Evolutionary conservation across 1,284 basidiomycete species (phyloP), one percentile per base, ranked within the genome.

Genomic region (Cryptococcus sp.): DNA sequence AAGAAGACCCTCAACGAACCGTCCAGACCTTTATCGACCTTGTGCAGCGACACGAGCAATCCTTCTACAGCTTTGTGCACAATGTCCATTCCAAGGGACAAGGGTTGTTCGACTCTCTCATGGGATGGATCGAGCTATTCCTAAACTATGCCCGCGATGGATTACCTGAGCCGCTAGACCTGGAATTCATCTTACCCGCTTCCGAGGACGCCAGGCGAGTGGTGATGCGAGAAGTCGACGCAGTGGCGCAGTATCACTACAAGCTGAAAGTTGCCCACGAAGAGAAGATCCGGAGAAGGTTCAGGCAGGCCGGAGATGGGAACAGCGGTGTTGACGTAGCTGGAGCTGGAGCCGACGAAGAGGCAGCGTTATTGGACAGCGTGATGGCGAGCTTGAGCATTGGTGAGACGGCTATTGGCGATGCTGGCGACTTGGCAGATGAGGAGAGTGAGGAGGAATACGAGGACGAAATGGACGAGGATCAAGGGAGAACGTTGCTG

Each of bases 41-140:
- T 22, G 89, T 99, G 40, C 86, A 89, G 67, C 85, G 96, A 29
- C 96, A 99, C 78, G 93, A 99, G 73, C 91, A 93, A 69, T 80
- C 91, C 0, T 99, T 99, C 81, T 99, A 99, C 81, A 83, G 83
- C 59, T 99, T 99, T 75, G 95, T 99, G 23, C 93, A 99, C 83
- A 96, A 97, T 70, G 96, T 99, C 5, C 96, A 99, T 74, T 89
- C 92, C 43, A 98, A 98, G 76, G 96, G 96, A 44, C 89, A 94
- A 67, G 89, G 88, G 5, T 83, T 99, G 11, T 99, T 99, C 74
- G 91, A 93, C 70, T 86, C 84, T 57, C 85, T 99, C 59, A 97
- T 98, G 91, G 85, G 84, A 51, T 99, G 96, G 96, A 89, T 97
- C 71, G 94, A 99, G 78, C 85, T 91, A 34, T 98, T 98, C 81